These are phyloP conservation scores for Chalciporus piperatus DNA, from an alignment of 768 basidiomycete species.

Conservation along the genomic window DNA sequence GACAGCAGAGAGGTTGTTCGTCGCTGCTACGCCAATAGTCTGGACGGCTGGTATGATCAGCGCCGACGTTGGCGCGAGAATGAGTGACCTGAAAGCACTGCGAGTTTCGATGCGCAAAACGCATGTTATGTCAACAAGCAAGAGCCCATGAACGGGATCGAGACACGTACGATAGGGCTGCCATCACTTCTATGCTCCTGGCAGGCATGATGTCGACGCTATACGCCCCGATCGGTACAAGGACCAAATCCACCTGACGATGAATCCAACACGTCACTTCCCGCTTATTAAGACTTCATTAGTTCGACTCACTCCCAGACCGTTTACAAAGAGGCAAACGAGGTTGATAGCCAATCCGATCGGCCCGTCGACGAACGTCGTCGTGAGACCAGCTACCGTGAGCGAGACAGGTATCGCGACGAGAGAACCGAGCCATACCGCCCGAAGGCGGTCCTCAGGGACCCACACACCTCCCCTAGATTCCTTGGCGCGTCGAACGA, in stretches of 20 bases:
- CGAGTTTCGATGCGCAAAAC: no score
- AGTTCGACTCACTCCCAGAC: constrained; percentile 51
- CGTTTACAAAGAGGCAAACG: constrained; percentile 58
- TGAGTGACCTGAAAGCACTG: constrained; percentile 24
- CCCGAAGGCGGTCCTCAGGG: constrained; percentile 67
- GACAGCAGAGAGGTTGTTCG: constrained; percentile 46
- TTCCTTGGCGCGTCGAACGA: constrained; percentile 47
- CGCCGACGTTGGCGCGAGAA: constrained; percentile 13
- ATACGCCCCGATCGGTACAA: constrained; percentile 57
- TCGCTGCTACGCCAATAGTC: constrained; percentile 46
- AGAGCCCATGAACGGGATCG: background rate
- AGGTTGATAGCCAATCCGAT: constrained; percentile 51
- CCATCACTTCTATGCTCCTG: constrained; percentile 62
- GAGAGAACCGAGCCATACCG: constrained; percentile 43
- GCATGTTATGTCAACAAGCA: no score
- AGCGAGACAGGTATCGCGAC: constrained; percentile 54
- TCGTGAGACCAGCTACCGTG: constrained; percentile 46
- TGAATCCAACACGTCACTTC: background rate
- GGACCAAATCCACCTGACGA: constrained; percentile 51
- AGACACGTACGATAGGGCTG: constrained; percentile 48
- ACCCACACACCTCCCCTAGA: constrained; percentile 56
- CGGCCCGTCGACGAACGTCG: constrained; percentile 46
- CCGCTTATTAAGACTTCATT: background rate
- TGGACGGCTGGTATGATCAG: constrained; percentile 44
- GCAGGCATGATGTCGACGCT: constrained; percentile 57